phyloP scores from a whole-genome alignment of 352 stramenopile species.

The Phytophthora citricola region DNA sequence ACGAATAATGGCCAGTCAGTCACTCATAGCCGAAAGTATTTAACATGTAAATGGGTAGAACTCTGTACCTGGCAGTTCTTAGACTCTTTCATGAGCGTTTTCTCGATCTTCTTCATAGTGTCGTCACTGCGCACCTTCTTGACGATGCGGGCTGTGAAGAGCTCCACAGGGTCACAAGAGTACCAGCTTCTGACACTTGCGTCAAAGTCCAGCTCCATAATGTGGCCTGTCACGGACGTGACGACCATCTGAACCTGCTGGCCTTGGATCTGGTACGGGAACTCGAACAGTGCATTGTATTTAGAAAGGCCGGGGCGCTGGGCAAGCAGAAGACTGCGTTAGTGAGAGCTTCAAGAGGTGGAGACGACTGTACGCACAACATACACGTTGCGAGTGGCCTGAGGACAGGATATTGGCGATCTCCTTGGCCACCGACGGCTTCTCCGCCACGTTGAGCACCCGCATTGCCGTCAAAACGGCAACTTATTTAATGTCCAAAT shows the following conservation, averaged over 20 bases:
- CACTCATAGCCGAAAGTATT: background rate
- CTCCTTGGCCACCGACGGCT: conserved; percentile 98
- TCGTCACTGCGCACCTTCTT: conserved; percentile 87
- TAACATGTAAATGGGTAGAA: background rate
- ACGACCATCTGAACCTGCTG: conserved; percentile 92
- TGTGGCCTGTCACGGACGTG: conserved; percentile 98
- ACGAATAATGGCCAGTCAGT: conserved; percentile 10
- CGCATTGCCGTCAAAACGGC: conserved; percentile 50
- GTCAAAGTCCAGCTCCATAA: conserved; percentile 98
- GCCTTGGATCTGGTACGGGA: conserved; percentile 85
- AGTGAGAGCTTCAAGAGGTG: background rate
- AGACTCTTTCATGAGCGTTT: conserved; percentile 91
- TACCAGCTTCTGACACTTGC: conserved; percentile 90
- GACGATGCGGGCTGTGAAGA: conserved; percentile 93
- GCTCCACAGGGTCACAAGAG: conserved; percentile 92
- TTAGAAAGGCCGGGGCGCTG: conserved; percentile 79
- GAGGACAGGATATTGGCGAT: conserved; percentile 95
- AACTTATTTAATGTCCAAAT: conserved; percentile 1
- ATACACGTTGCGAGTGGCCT: conserved; percentile 62
- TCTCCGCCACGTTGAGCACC: conserved; percentile 99
- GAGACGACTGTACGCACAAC: conserved; percentile 18
- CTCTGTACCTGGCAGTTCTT: conserved; percentile 67
- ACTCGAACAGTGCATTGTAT: conserved; percentile 94
- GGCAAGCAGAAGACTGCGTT: conserved; percentile 8
- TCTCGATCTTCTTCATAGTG: conserved; percentile 90